Evolutionary conservation across 1,284 basidiomycete species (phyloP), one percentile per base, ranked within the genome.

Genomic region (Rhodotorula sp.): DNA sequence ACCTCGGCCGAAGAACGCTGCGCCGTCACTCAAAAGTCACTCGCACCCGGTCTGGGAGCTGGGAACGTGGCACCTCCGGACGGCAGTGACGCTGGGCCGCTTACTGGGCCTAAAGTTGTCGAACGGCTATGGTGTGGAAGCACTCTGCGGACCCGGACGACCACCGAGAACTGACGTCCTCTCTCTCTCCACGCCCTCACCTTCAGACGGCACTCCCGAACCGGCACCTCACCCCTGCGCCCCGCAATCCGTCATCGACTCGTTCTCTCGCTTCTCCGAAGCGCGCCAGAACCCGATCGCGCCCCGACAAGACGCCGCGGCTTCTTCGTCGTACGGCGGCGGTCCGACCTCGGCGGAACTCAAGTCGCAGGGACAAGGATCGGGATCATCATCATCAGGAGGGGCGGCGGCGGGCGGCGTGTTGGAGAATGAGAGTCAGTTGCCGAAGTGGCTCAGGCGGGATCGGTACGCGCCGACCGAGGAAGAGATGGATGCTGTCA

Each of bases 181-280:
- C 3, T 21, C 48, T 58, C 28, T n/a, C 45, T 7, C 54, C 47
- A 16, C 45, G 49, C n/a, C 60, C 12, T 38, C 23, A 18, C 15
- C 16, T 31, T 19, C 62, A 73, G 70, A 62, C 55, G 28, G 45
- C 18, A 19, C 61, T n/a, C 72, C 72, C 60, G 16, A 56, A 5
- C 49, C 65, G 23, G 38, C 56, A 18, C 64, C 72, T 3, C 75
- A 76, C 68, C 75, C 75, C 10, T 76, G 68, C 62, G 75, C 75
- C 1, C 72, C 75, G 0, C 62, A 68, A 64, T 61, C 66, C 43
- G 56, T 67, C 28, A 66, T 76, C 68, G 69, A 69, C 57, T n/a
- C 68, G 19, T 76, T 70, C 58, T 38, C 72, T 0, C 69, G 63
- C 34, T 74, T 71, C 64, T 54, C 65, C 23, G 28, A 59, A 7